Evolutionary conservation across 1,284 basidiomycete genomes (phyloP).

Genomic region (Fomitopsis palustris): DNA sequence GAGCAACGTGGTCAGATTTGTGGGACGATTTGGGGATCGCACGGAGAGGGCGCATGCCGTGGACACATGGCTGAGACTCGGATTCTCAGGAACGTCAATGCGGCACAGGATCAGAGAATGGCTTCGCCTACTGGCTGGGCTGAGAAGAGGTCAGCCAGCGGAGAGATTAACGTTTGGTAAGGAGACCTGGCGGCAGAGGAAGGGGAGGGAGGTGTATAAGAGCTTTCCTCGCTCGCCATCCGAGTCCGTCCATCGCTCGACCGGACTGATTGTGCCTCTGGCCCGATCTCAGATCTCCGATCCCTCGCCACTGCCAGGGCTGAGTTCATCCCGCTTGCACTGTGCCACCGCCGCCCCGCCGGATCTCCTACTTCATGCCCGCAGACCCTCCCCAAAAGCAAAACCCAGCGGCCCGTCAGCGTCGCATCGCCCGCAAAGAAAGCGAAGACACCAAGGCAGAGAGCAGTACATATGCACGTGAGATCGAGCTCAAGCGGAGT

Average conservation of each 20-base stretch:
- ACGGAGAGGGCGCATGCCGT: background rate
- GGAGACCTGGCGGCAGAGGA: background rate
- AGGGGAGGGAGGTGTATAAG: background rate
- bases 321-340: background rate
- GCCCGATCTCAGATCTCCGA: conserved; percentile 1
- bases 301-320: background rate
- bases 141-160: background rate
- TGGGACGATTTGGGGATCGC: background rate
- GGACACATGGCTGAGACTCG: conserved; percentile 1
- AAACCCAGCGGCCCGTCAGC: conserved; percentile 21
- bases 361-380: conserved; percentile 26
- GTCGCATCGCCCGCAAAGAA: conserved; percentile 24
- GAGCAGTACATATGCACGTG: conserved; percentile 28
- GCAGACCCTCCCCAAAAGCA: conserved; percentile 27
- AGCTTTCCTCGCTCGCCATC: background rate
- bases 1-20: background rate
- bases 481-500: conserved; percentile 62
- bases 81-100: conserved; percentile 3
- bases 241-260: conserved; percentile 1
- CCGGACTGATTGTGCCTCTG: background rate
- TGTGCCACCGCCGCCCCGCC: conserved; percentile 4
- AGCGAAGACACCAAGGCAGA: conserved; percentile 28
- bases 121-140: background rate
- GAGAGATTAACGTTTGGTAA: background rate
- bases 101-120: background rate